phyloP scores from a whole-genome alignment of 805 yeast species.

The Barnettozyma wickerhamii region DNA sequence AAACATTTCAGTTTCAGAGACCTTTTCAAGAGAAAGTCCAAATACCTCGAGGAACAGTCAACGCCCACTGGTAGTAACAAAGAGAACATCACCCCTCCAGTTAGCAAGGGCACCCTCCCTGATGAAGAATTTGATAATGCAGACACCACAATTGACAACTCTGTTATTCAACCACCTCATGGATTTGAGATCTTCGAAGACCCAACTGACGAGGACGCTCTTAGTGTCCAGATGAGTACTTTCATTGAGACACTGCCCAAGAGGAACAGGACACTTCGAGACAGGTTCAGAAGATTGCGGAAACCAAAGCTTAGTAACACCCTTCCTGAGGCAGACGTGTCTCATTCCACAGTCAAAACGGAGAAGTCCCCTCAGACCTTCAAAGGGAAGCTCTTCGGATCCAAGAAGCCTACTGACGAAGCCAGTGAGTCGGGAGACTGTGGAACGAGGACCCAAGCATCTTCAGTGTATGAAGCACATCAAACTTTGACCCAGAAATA shows the following conservation, averaged over 20 bases:
- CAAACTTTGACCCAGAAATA: conserved; percentile 26
- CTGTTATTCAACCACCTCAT: neutral
- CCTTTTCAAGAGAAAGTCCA: conserved; percentile 6
- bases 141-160: neutral
- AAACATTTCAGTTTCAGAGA: conserved; percentile 3
- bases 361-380: conserved; percentile 1
- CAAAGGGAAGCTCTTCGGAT: conserved; percentile 10
- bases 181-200: conserved; percentile 4
- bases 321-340: neutral
- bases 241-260: neutral
- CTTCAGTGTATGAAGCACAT: conserved; percentile 9
- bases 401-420: neutral
- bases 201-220: neutral
- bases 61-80: conserved; percentile 1
- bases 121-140: conserved; percentile 2
- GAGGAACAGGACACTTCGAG: conserved; percentile 4
- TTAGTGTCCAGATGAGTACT: conserved; percentile 10
- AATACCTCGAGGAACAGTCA: conserved; percentile 6
- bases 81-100: conserved; percentile 6
- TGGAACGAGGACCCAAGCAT: neutral
- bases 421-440: neutral
- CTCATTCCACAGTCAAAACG: neutral
- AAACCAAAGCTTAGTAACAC: neutral
- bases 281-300: neutral
- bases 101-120: conserved; percentile 2